A percentile compares a stretch with the other conserved stretches of the same genome.
phyloP scores from a whole-genome alignment of 805 yeast species.

The Diddensiella caesifluorescens region DNA sequence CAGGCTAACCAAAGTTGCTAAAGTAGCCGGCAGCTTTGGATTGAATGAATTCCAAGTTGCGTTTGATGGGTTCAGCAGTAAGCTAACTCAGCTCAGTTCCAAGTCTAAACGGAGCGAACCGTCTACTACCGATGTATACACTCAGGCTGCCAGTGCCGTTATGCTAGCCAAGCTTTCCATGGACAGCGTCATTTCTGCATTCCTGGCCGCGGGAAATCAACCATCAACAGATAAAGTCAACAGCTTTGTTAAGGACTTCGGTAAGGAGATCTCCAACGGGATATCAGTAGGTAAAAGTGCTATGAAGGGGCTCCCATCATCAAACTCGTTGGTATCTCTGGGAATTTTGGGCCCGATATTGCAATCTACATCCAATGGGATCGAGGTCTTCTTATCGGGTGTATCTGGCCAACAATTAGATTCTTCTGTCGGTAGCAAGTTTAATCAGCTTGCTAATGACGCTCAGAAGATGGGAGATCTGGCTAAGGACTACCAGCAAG shows the following conservation, averaged over 20 bases:
- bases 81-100: not conserved
- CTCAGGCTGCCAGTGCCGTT: not conserved
- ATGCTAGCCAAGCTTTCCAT: not conserved
- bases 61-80: not conserved
- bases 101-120: not conserved
- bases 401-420: conserved; percentile 16
- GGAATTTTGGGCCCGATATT: conserved; percentile 28
- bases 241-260: conserved; percentile 29
- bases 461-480: conserved; percentile 8
- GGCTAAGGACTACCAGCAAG: conserved; percentile 1
- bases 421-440: conserved; percentile 9
- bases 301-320: conserved; percentile 14
- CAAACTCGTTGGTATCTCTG: conserved; percentile 17
- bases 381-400: conserved; percentile 29
- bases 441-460: not conserved
- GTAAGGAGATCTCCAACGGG: conserved; percentile 32
- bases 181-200: not conserved
- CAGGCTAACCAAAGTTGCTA: conserved; percentile 7
- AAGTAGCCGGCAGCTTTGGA: conserved; percentile 9
- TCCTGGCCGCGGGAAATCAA: conserved; percentile 4
- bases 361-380: conserved; percentile 31
- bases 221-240: conserved; percentile 18
- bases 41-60: conserved; percentile 5
- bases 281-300: conserved; percentile 22
- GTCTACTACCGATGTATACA: too few species aligned